Evolutionary conservation across 352 stramenopile genomes (phyloP).

Genomic region (Phytopythium kandeliae): DNA sequence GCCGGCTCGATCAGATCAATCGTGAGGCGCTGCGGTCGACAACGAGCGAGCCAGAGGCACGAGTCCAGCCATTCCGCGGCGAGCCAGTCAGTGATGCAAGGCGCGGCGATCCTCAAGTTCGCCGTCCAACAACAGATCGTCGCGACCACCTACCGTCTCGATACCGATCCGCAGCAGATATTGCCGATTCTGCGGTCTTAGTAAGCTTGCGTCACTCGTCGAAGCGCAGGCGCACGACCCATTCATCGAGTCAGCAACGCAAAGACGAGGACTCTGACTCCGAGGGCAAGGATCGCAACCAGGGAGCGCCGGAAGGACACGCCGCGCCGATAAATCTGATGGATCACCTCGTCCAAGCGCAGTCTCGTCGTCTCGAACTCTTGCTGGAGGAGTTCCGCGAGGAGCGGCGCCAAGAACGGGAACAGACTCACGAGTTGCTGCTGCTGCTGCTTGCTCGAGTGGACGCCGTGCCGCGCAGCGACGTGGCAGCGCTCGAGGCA

Average conservation of each 20-base stretch:
- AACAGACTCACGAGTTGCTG: slow-evolving; percentile 35
- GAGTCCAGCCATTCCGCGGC: background rate
- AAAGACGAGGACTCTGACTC: background rate
- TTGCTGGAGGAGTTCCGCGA: slow-evolving; percentile 34
- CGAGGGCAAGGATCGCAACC: slow-evolving; percentile 6
- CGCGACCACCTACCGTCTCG: background rate
- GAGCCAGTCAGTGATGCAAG: background rate
- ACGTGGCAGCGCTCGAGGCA: slow-evolving; percentile 19
- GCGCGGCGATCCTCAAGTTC: background rate
- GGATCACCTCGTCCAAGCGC: slow-evolving; percentile 26
- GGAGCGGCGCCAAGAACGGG: slow-evolving; percentile 28
- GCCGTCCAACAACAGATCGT: background rate
- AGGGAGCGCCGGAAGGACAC: background rate
- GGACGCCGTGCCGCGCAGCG: slow-evolving; percentile 17
- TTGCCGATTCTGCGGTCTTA: background rate
- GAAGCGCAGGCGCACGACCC: background rate
- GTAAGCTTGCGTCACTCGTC: background rate
- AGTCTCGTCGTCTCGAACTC: slow-evolving; percentile 28
- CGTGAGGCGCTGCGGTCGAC: background rate
- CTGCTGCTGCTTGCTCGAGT: slow-evolving; percentile 17
- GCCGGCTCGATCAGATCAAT: slow-evolving; percentile 1
- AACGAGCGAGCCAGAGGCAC: background rate
- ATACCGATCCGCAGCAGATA: background rate
- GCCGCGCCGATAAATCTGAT: slow-evolving; percentile 15
- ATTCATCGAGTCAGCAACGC: background rate